Evolutionary conservation across 2,329 filamentous ascomycete species (phyloP).

Genomic region (Ceratocystis harringtonii): DNA sequence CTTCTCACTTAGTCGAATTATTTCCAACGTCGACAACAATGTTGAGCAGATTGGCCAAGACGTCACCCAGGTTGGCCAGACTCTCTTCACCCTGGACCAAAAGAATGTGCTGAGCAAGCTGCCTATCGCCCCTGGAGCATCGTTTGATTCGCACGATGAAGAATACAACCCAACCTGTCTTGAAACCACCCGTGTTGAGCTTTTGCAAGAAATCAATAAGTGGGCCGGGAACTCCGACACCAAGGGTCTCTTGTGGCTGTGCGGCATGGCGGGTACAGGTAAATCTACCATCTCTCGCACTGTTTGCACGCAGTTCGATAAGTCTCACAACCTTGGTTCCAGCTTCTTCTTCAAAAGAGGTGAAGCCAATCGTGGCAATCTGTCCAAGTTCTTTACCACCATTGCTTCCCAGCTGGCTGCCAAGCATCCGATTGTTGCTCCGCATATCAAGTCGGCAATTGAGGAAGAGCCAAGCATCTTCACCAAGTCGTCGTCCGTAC

Average conservation of each 20-base stretch:
- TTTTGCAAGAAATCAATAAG: slow-evolving; percentile 22
- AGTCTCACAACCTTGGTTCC: slow-evolving; percentile 21
- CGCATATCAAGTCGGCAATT: neutral
- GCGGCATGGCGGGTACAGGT: slow-evolving; percentile 28
- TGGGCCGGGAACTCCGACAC: slow-evolving; percentile 21
- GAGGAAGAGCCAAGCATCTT: neutral
- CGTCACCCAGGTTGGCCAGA: neutral
- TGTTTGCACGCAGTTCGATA: slow-evolving; percentile 19
- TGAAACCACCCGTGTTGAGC: slow-evolving; percentile 23
- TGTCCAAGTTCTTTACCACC: slow-evolving; percentile 28
- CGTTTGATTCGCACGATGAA: slow-evolving; percentile 26
- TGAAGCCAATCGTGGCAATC: slow-evolving; percentile 26
- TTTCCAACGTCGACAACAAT: neutral
- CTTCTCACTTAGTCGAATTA: neutral
- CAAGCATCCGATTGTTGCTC: neutral
- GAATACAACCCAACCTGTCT: slow-evolving; percentile 24
- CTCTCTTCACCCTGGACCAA: neutral
- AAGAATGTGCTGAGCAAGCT: neutral
- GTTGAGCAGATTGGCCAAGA: neutral
- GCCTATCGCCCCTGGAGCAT: slow-evolving; percentile 19
- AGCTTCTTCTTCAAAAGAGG: slow-evolving; percentile 34
- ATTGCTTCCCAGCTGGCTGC: slow-evolving; percentile 25
- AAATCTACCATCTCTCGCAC: slow-evolving; percentile 28
- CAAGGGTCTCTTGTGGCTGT: slow-evolving; percentile 26
- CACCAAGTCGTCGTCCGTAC: neutral